phyloP scores from a whole-genome alignment of 225 moss, liverwort and hornwort genomes.

The Asterella californica region DNA sequence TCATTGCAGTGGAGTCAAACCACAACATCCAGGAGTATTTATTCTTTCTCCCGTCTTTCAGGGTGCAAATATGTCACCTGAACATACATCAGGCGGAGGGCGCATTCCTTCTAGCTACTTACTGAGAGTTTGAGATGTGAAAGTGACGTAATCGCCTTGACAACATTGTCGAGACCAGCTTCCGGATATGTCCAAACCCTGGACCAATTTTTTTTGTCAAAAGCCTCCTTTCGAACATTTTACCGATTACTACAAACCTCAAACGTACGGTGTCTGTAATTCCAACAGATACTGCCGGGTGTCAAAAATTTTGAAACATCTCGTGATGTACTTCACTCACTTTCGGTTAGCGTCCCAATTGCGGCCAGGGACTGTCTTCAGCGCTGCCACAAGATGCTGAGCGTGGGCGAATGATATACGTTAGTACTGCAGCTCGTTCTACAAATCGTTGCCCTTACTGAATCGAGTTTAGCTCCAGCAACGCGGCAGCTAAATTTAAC shows the following conservation, averaged over 20 bases:
- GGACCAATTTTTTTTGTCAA: constrained; percentile 7
- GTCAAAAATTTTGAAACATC: neutral
- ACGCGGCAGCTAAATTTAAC: neutral
- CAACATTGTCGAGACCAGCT: constrained; percentile 55
- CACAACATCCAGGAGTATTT: neutral
- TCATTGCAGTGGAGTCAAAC: neutral
- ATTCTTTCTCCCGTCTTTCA: neutral
- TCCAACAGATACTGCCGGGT: neutral
- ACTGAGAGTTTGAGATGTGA: constrained; percentile 51
- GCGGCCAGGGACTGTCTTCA: constrained; percentile 66
- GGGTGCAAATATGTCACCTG: neutral
- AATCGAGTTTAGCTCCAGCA: neutral
- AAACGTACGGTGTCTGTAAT: neutral
- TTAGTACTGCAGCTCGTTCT: neutral
- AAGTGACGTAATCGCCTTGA: constrained; percentile 52
- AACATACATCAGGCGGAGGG: neutral
- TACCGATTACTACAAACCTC: neutral
- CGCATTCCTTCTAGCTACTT: constrained; percentile 13
- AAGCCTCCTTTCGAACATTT: neutral
- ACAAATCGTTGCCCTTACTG: neutral
- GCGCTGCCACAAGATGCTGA: constrained; percentile 79
- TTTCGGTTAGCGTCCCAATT: constrained; percentile 72
- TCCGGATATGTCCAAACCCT: constrained; percentile 88
- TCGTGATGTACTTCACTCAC: constrained; percentile 33
- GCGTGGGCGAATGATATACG: neutral